phyloP scores from a whole-genome alignment of 2,329 filamentous ascomycete genomes.

The Fusarium sp. region DNA sequence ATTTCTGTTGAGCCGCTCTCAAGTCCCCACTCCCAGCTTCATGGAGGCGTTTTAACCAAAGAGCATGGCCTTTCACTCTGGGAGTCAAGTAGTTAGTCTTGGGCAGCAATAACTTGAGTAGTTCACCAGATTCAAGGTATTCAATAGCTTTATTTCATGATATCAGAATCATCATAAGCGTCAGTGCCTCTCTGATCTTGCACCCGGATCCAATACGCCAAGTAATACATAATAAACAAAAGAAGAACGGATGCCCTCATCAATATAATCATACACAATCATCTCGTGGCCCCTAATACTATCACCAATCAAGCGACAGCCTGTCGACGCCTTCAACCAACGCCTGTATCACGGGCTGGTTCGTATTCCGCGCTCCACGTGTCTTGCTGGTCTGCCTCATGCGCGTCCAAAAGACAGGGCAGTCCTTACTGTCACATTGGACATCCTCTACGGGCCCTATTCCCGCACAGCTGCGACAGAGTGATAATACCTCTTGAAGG shows the following conservation, averaged over 20 bases:
- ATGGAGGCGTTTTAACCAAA: too few relatives aligned
- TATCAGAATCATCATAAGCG: background rate
- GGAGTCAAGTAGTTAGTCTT: too few relatives aligned
- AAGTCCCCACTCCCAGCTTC: background rate
- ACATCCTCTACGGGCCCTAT: conserved; percentile 80
- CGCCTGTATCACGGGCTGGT: conserved; percentile 49
- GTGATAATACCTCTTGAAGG: conserved; percentile 71
- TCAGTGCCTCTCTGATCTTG: background rate
- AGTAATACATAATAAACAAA: background rate
- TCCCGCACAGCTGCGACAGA: conserved; percentile 86
- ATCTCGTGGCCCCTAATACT: background rate
- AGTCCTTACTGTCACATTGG: conserved; percentile 91
- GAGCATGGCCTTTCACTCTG: background rate
- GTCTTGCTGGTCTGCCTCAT: conserved; percentile 69
- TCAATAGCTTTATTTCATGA: background rate
- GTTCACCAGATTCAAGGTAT: background rate
- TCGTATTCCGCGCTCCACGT: conserved; percentile 51
- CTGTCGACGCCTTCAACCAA: conserved; percentile 45
- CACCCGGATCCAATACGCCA: background rate
- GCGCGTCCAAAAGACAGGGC: conserved; percentile 88
- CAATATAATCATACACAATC: background rate
- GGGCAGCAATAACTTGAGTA: too few relatives aligned
- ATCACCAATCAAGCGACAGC: conserved; percentile 52
- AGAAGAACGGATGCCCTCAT: background rate
- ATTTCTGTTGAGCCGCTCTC: background rate